Base-by-base conservation (phyloP, 73 alveolate genomes). In the Paraurostyla sp. region DNA sequence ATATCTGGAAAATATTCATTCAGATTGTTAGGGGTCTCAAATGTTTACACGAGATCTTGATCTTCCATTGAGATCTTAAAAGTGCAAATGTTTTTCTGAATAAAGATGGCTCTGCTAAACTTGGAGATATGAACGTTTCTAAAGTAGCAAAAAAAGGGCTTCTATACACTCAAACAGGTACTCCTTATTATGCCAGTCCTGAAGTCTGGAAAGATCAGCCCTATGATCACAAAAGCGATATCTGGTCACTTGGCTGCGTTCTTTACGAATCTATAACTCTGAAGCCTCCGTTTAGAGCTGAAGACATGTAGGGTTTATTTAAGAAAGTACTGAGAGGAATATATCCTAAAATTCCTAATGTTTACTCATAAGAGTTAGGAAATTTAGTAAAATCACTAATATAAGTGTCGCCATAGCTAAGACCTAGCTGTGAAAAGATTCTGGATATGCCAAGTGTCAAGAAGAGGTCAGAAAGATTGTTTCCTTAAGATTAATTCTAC, bases 41-140 rank as follows among this genome's bases (percentile, higher is more conserved):
- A 50, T 51, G 75, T 42, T 69, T 93, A 33, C 95, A 93, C 60
- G 96, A 88, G 27, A 62, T 92, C 41, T 76, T 88, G 40, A 89
- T 92, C 35, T 68, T 90, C 23, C 98, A 95, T 76, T 85, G 98
- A 49, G 98, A 95, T 87, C 86, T 94, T 6, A 93, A 95, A 87
- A 71, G 96, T 46, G 98, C 98, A 0, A 94, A 94, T 71, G 95
- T 92, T 11, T 94, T 94, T 84, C 87, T 94, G 35, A 92, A 86
- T 30, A 89, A 92, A 69, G 94, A 94, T 56, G 97, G 89, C 63
- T 51, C 91, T 43, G 97, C 93, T 9, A 94, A 94, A 76, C 93
- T 95, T 4, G 99, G 97, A 2, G 97, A 93, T 71, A 78, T 95
- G 97, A 95, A 95, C 86, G 98, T 95, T 38, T 93, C 97, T 22